These are phyloP conservation scores for Harringtonia aguacate DNA, from an alignment of 2,329 filamentous ascomycete genomes.

Conservation along the genomic window DNA sequence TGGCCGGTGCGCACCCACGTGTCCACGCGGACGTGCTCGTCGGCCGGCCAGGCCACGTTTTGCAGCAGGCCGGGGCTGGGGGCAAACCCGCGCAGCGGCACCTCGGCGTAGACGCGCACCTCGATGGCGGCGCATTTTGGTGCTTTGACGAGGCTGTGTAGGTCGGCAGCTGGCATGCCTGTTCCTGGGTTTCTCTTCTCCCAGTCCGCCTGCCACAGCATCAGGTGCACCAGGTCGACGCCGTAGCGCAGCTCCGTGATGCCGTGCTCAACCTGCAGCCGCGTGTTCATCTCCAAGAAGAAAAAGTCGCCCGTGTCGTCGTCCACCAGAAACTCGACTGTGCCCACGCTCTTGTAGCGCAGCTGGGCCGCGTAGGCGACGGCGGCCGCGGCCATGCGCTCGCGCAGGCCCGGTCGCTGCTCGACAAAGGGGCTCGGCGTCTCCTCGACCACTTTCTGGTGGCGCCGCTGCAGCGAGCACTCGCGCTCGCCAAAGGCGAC, in stretches of 20 bases:
- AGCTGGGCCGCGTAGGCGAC: slow-evolving; percentile 1
- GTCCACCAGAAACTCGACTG: slow-evolving; percentile 9
- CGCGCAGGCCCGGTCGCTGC: too few species aligned
- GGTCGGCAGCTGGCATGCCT: slow-evolving; percentile 35
- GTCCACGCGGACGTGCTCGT: slow-evolving; percentile 48
- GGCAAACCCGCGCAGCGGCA: slow-evolving; percentile 53
- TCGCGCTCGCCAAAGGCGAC: slow-evolving; percentile 49
- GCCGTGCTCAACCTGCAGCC: slow-evolving; percentile 33
- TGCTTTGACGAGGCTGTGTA: slow-evolving; percentile 25
- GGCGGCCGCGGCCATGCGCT: slow-evolving; percentile 14
- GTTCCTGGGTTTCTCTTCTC: too few species aligned
- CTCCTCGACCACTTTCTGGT: slow-evolving; percentile 57
- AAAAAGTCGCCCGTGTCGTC: slow-evolving; percentile 5
- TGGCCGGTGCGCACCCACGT: slow-evolving; percentile 60
- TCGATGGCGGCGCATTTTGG: slow-evolving; percentile 55
- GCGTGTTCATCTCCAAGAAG: slow-evolving; percentile 11
- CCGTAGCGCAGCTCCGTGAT: slow-evolving; percentile 28
- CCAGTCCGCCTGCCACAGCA: too few species aligned
- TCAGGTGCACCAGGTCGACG: slow-evolving; percentile 24
- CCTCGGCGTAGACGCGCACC: slow-evolving; percentile 63
- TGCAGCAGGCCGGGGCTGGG: slow-evolving; percentile 57
- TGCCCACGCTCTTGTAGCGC: slow-evolving; percentile 6
- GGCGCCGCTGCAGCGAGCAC: slow-evolving; percentile 50
- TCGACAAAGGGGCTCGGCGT: slow-evolving; percentile 51
- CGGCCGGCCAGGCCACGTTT: slow-evolving; percentile 51